Conservation (phyloP, 2,329 filamentous ascomycete genomes). For the Arthroderma sp. region DNA sequence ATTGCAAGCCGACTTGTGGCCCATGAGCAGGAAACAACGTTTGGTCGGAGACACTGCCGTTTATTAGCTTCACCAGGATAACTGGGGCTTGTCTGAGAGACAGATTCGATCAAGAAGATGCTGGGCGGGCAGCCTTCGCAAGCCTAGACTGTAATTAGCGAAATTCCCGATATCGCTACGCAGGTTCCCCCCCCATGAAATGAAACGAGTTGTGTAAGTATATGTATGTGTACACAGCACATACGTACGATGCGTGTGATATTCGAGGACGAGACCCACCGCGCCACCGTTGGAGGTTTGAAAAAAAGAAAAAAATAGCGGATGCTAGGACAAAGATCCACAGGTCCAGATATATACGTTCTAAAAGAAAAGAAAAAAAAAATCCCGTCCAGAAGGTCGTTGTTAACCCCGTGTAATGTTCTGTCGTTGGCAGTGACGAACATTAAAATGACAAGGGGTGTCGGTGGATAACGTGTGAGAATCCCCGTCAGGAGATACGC, state of each 20-base stretch:
- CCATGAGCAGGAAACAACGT: conserved; percentile 11
- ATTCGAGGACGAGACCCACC: background rate
- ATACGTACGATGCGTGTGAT: conserved; percentile 4
- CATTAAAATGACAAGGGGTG: conserved; percentile 7
- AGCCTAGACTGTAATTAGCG: conserved; percentile 7
- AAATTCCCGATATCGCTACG: conserved; percentile 3
- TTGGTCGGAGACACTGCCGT: conserved; percentile 11
- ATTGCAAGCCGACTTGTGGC: conserved; percentile 6
- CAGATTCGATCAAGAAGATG: conserved; percentile 10
- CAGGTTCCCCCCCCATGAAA: background rate
- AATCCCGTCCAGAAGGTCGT: background rate
- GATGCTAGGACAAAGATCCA: conserved; percentile 3
- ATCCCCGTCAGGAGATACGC: conserved; percentile 1
- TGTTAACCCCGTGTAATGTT: conserved; percentile 2
- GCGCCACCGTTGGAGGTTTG: conserved; percentile 3
- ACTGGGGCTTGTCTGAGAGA: conserved; percentile 8
- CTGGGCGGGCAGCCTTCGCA: conserved; percentile 9
- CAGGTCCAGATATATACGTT: background rate
- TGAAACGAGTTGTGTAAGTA: conserved; percentile 2
- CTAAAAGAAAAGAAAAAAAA: conserved; percentile 1
- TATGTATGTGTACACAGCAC: conserved; percentile 1
- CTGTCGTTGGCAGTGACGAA: conserved; percentile 4
- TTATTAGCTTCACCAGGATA: conserved; percentile 10
- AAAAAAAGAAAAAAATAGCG: background rate
- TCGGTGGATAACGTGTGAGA: conserved; percentile 1